Evolutionary conservation across 805 yeast genomes (phyloP), one percentile per base, ranked within the genome.

Genomic region (Candida michaelii): DNA sequence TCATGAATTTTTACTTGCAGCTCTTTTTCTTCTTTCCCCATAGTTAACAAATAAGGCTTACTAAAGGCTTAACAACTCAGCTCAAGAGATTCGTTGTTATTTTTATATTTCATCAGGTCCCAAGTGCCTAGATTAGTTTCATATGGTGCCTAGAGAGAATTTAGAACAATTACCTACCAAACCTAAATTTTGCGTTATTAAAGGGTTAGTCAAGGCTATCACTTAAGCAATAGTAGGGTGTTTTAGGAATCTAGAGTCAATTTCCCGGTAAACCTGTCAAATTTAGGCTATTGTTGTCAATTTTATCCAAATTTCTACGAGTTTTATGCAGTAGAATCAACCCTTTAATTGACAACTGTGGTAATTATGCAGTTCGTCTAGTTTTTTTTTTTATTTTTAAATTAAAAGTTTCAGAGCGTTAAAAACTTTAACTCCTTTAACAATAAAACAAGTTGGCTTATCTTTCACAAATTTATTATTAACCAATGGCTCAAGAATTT

Each of bases 1-100:
- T 46, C 46, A 15, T 17, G 21, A 5, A 43, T 43, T 19, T 14
- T 34, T n/a, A 45, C 42, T 25, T 27, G 36, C 12, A 35, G 12
- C n/a, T 32, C 23, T 32, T 39, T 25, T 4, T 17, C 39, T 7
- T 24, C 32, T 27, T 39, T 31, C 16, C 31, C 42, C 42, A 39
- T 39, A 13, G 13, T 29, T 29, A 3, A 11, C 8, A 27, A 5
- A 5, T n/a, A 16, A n/a, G 30, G 30, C 16, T 4, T 5, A 10
- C 13, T 27, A 5, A 25, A 10, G 33, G 15, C n/a, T n/a, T n/a
- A n/a, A n/a, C n/a, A n/a, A n/a, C n/a, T n/a, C n/a, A n/a, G n/a
- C n/a, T n/a, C n/a, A n/a, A n/a, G n/a, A n/a, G n/a, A n/a, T n/a
- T n/a, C n/a, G n/a, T n/a, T n/a, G n/a, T n/a, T 18, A 31, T 12